Evolutionary conservation across 2,329 filamentous ascomycete species (phyloP).

Genomic region (Setomelanomma holmii): DNA sequence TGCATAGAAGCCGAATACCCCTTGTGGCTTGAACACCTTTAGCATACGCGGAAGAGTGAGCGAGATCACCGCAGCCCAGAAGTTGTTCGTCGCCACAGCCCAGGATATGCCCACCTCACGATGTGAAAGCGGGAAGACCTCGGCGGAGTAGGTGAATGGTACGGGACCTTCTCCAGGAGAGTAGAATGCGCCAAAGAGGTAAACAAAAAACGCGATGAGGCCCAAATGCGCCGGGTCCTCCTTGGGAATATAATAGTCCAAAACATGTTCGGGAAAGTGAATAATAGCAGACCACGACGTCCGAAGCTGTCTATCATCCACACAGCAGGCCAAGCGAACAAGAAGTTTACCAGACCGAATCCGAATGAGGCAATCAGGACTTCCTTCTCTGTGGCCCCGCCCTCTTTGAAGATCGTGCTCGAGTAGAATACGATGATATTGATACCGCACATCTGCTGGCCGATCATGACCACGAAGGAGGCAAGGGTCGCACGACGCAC

Average conservation of each 20-base stretch:
- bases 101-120: slow-evolving; percentile 75
- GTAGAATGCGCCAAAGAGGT: slow-evolving; percentile 55
- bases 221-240: slow-evolving; percentile 52
- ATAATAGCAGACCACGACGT: slow-evolving; percentile 57
- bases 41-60: slow-evolving; percentile 69
- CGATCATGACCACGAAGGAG: slow-evolving; percentile 79
- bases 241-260: slow-evolving; percentile 59
- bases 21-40: slow-evolving; percentile 57
- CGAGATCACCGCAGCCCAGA: slow-evolving; percentile 65
- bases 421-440: slow-evolving; percentile 61
- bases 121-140: slow-evolving; percentile 74
- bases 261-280: slow-evolving; percentile 60
- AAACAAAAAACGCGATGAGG: slow-evolving; percentile 64
- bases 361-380: slow-evolving; percentile 64
- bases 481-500: slow-evolving; percentile 76
- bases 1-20: slow-evolving; percentile 68
- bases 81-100: slow-evolving; percentile 71
- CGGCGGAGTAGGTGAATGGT: slow-evolving; percentile 50
- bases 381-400: slow-evolving; percentile 51
- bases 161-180: slow-evolving; percentile 59
- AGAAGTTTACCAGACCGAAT: slow-evolving; percentile 65
- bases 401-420: slow-evolving; percentile 58
- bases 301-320: slow-evolving; percentile 62
- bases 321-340: slow-evolving; percentile 66
- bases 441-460: slow-evolving; percentile 66